A percentile compares a stretch with the other conserved stretches of the same genome.
Evolutionary conservation across 257 asterid genomes (phyloP).

Genomic region (Nicotiana paniculata): DNA sequence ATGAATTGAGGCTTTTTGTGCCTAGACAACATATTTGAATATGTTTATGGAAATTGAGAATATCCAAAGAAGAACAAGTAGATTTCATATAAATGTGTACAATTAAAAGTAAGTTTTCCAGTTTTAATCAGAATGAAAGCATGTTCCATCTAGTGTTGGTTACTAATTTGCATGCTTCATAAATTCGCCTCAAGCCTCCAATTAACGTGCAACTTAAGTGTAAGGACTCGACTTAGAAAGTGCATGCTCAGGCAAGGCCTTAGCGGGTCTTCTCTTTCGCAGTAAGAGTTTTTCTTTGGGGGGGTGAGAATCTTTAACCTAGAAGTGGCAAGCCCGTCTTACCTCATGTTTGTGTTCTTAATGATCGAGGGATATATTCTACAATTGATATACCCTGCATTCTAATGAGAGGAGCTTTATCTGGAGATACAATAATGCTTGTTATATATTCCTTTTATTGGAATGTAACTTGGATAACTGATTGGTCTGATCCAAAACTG

Average conservation of each 20-base stretch:
- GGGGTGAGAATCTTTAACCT: conserved; percentile 1
- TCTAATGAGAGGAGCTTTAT: neutral
- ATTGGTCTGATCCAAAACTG: neutral
- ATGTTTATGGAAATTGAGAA: neutral
- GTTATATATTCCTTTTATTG: neutral
- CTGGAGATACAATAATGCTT: neutral
- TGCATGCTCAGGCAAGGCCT: neutral
- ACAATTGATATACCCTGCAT: neutral
- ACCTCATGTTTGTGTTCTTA: neutral
- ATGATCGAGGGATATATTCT: neutral
- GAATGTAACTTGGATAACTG: neutral
- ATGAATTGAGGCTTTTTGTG: neutral
- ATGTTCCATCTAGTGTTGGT: neutral
- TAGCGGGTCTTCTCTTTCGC: neutral
- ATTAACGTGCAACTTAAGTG: neutral
- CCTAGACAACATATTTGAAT: neutral
- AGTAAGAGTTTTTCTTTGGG: neutral
- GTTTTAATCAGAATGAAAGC: neutral
- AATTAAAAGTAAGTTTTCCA: neutral
- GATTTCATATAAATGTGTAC: neutral
- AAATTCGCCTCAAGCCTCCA: neutral
- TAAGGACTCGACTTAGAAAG: neutral
- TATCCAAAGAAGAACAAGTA: neutral
- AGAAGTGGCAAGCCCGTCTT: neutral
- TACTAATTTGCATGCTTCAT: neutral